phyloP scores from a whole-genome alignment of 371 early-diverging fungal genomes.

The Catenaria anguillulae region DNA sequence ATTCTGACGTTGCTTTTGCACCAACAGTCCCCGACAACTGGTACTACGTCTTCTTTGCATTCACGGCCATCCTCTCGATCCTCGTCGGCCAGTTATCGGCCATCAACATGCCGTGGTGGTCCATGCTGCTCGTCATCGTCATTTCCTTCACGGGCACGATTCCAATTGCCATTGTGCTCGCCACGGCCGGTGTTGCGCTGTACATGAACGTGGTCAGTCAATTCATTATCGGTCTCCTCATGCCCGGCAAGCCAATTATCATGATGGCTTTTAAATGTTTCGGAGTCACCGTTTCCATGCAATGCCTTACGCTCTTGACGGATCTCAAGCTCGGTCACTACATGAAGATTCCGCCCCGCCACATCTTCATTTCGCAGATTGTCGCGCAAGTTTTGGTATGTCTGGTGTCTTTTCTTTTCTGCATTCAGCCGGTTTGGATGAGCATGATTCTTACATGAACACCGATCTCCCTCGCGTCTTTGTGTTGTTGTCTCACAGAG shows the following conservation, averaged over 20 bases:
- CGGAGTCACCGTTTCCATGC: neutral
- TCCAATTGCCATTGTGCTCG: neutral
- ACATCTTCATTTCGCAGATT: slow-evolving; percentile 7
- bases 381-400: neutral
- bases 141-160: neutral
- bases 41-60: neutral
- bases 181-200: neutral
- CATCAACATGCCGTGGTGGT: neutral
- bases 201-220: neutral
- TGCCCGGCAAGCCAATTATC: neutral
- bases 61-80: neutral
- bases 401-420: too few species aligned
- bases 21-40: neutral
- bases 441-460: too few species aligned
- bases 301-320: neutral
- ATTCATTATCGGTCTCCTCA: neutral
- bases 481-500: too few species aligned
- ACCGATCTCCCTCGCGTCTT: too few species aligned
- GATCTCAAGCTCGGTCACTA: slow-evolving; percentile 42
- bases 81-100: neutral
- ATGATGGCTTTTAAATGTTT: slow-evolving; percentile 1
- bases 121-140: neutral
- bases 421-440: too few species aligned
- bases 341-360: slow-evolving; percentile 32
- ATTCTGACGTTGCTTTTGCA: too few species aligned